Conservation (phyloP, 2,329 filamentous ascomycete genomes). For the Dothiorella sarmentorum region DNA sequence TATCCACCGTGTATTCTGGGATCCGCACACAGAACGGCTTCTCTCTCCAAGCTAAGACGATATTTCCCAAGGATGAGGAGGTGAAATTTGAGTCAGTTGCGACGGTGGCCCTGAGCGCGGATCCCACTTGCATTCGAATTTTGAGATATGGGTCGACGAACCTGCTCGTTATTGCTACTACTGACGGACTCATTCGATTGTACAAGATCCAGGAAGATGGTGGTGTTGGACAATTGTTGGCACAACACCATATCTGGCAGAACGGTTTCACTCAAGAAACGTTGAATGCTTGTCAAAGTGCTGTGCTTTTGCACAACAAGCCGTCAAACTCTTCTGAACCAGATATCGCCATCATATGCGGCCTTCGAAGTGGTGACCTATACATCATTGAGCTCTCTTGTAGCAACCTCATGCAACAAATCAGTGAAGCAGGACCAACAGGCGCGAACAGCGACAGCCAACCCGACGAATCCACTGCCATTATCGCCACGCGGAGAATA, state of each 20-base stretch:
- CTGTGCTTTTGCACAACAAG: slow-evolving; percentile 3
- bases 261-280: slow-evolving; percentile 6
- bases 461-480: not conserved
- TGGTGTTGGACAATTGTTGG: not conserved
- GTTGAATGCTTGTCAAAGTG: slow-evolving; percentile 16
- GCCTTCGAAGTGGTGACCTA: slow-evolving; percentile 33
- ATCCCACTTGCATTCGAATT: slow-evolving; percentile 13
- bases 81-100: slow-evolving; percentile 6
- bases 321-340: not conserved
- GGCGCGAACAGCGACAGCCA: not conserved
- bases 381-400: slow-evolving; percentile 20
- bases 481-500: not conserved
- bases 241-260: slow-evolving; percentile 4
- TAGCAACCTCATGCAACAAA: not conserved
- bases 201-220: slow-evolving; percentile 5
- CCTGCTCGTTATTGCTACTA: slow-evolving; percentile 15
- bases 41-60: not conserved
- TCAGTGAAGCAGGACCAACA: slow-evolving; percentile 5
- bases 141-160: not conserved
- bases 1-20: slow-evolving; percentile 21
- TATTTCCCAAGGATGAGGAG: not conserved
- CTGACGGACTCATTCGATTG: slow-evolving; percentile 11
- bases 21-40: slow-evolving; percentile 20
- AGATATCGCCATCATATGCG: slow-evolving; percentile 29
- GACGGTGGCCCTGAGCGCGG: not conserved